phyloP scores from a whole-genome alignment of 140 eudicot genomes.

The Stevia rebaudiana region DNA sequence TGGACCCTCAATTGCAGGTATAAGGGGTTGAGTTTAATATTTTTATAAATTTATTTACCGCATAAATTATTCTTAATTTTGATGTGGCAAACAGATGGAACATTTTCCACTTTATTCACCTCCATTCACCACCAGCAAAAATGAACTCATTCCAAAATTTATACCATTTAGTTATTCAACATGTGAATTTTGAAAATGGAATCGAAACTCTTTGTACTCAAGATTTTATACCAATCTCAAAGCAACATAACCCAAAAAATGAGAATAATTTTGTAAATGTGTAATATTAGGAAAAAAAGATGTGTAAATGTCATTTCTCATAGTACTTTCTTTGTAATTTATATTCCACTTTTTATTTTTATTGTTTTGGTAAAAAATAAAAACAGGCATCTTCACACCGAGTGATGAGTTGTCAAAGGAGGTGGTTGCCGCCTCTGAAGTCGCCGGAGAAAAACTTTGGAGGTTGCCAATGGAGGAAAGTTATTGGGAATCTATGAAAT shows the following conservation, averaged over 20 bases:
- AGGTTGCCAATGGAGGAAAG: slow-evolving; percentile 46
- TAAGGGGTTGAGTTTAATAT: not conserved
- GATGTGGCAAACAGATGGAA: not conserved
- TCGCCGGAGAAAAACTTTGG: slow-evolving; percentile 65
- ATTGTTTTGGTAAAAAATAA: not conserved
- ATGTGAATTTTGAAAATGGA: not conserved
- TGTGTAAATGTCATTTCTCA: not conserved
- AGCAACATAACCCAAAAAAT: not conserved
- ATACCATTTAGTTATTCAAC: not conserved
- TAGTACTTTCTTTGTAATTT: not conserved
- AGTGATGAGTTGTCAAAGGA: slow-evolving; percentile 78
- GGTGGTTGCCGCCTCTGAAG: slow-evolving; percentile 76
- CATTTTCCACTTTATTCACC: not conserved
- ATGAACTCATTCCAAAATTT: not conserved
- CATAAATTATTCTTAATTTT: not conserved
- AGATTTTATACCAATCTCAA: not conserved
- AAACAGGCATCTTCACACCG: slow-evolving; percentile 82
- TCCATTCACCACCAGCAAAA: not conserved
- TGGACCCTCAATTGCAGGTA: slow-evolving; percentile 44
- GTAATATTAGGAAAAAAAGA: not conserved
- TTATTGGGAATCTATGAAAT: slow-evolving; percentile 94
- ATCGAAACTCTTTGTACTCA: not conserved
- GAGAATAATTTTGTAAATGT: not conserved
- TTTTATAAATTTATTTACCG: not conserved
- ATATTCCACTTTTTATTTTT: not conserved